A percentile compares a stretch with the other conserved stretches of the same genome.
These are phyloP conservation scores for Ceratocystis harringtonii DNA, from an alignment of 2,329 filamentous ascomycete species.

Conservation along the genomic window DNA sequence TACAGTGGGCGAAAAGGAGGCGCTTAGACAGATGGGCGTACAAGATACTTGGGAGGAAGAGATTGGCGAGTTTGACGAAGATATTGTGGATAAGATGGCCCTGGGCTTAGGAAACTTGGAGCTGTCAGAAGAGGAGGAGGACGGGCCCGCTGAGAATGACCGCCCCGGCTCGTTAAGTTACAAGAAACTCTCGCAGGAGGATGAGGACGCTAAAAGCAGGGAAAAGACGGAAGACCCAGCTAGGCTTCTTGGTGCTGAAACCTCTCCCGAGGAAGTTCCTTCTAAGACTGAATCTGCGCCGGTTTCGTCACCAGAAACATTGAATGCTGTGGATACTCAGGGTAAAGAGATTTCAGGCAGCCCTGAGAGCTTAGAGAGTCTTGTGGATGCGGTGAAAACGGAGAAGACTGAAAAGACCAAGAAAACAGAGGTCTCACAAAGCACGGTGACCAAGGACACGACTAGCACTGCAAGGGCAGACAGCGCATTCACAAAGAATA, in stretches of 20 bases:
- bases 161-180: conserved; percentile 3
- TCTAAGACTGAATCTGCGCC: background rate
- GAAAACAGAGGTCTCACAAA: background rate
- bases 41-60: conserved; percentile 24
- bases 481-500: background rate
- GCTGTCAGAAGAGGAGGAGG: conserved; percentile 21
- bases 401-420: background rate
- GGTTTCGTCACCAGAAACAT: background rate
- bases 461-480: background rate
- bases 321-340: no score
- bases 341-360: no score
- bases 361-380: background rate
- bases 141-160: background rate
- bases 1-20: conserved; percentile 47
- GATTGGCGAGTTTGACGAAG: conserved; percentile 26
- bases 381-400: background rate
- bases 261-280: background rate
- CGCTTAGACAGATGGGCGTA: conserved; percentile 31
- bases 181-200: conserved; percentile 1
- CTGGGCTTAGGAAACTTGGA: conserved; percentile 26
- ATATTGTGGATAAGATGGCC: conserved; percentile 31
- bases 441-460: background rate
- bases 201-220: background rate
- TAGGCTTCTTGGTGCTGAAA: background rate
- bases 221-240: background rate